Evolutionary conservation across 163 green algal species (phyloP), one percentile per base, ranked within the genome.

Genomic region (Prototheca wickerhamii): DNA sequence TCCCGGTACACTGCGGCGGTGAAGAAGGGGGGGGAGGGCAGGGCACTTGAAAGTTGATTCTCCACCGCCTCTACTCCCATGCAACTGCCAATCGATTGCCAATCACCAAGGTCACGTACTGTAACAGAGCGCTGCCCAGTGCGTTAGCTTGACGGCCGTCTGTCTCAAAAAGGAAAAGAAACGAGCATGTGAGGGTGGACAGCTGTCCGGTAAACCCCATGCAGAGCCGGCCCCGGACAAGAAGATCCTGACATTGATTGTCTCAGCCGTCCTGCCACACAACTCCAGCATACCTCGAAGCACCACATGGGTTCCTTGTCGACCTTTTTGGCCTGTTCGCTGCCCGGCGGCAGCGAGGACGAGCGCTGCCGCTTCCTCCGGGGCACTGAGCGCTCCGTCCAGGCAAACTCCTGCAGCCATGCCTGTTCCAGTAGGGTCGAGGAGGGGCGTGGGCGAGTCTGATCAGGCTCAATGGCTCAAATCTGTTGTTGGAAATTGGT

Each of bases 221-320:
- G n/a, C n/a, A n/a, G n/a, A n/a, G n/a, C n/a, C n/a, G n/a, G n/a
- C n/a, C n/a, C n/a, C n/a, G n/a, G n/a, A n/a, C n/a, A n/a, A 72
- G 26, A 72, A 49, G 30, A 43, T 30, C 23, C 64, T 65, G 20
- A 72, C 35, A 20, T 23, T 20, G 3, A 46, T 60, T 23, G n/a
- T n/a, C n/a, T n/a, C n/a, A n/a, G n/a, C n/a, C n/a, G n/a, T n/a
- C n/a, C n/a, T n/a, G n/a, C n/a, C n/a, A n/a, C n/a, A n/a, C n/a
- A n/a, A n/a, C n/a, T n/a, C n/a, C n/a, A n/a, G n/a, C 40, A 15
- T 33, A 65, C 59, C 66, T 83, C 76, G 59, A 83, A 83, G 67
- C 76, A 83, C 58, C 81, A 81, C 58, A 88, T 76, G 31, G 81
- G 81, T 66, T 83, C 69, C 30, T 40, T 34, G 26, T 60, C 35